Conservation (phyloP, 257 asterid species). For the Rubia yunnanensis region DNA sequence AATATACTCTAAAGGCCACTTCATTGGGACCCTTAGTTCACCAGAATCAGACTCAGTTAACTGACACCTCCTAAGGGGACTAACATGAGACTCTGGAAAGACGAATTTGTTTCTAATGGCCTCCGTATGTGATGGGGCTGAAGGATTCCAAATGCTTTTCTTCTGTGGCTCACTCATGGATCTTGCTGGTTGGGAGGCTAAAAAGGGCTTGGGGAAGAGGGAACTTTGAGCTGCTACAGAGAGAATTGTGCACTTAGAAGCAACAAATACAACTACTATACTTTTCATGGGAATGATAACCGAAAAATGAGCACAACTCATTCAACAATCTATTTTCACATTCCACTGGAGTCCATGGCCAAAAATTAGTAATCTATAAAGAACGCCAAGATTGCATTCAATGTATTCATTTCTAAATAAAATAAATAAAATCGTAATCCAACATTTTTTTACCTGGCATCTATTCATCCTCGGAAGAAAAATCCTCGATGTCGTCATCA, state of each 20-base stretch:
- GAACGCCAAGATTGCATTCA: no score
- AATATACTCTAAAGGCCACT: no score
- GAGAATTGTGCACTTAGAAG: no score
- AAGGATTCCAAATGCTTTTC: constrained; percentile 29
- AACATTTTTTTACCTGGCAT: constrained; percentile 37
- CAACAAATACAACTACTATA: no score
- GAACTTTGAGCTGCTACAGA: no score
- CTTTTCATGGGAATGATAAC: neutral
- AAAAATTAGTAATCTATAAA: no score
- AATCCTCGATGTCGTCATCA: constrained; percentile 83
- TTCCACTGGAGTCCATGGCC: neutral
- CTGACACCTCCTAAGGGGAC: constrained; percentile 87
- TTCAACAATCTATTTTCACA: neutral
- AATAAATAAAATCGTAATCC: no score
- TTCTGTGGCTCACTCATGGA: constrained; percentile 31
- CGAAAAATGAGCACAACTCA: neutral
- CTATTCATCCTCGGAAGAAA: constrained; percentile 66
- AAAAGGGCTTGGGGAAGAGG: no score
- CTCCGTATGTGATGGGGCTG: constrained; percentile 25
- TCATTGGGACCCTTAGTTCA: constrained; percentile 36
- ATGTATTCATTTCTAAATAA: no score
- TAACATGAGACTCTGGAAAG: constrained; percentile 41
- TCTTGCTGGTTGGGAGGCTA: no score
- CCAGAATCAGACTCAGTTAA: constrained; percentile 72
- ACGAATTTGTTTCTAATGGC: constrained; percentile 22